These are phyloP conservation scores for Aspergillus vadensis DNA, from an alignment of 2,329 filamentous ascomycete genomes.

Conservation along the genomic window DNA sequence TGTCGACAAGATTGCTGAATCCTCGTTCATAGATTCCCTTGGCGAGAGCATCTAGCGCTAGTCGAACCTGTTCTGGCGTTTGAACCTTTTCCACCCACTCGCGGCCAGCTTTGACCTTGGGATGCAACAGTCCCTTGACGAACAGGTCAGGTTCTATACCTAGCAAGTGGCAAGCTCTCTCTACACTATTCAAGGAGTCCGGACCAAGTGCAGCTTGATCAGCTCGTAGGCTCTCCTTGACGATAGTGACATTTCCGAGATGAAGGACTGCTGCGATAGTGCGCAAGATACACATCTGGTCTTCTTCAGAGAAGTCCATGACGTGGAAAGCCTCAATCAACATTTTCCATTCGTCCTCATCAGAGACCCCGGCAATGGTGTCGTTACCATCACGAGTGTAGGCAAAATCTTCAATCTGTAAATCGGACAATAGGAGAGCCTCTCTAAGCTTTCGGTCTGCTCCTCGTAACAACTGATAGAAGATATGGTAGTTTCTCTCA, in stretches of 20 bases:
- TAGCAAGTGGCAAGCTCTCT: conserved; percentile 78
- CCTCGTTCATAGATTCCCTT: conserved; percentile 98
- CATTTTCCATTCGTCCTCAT: conserved; percentile 84
- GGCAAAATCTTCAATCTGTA: conserved; percentile 81
- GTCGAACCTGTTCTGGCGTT: conserved; percentile 91
- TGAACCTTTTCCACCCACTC: conserved; percentile 99
- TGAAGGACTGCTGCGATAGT: conserved; percentile 92
- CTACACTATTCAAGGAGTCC: conserved; percentile 73
- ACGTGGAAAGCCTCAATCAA: conserved; percentile 90
- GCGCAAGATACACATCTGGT: conserved; percentile 78
- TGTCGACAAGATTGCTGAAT: conserved; percentile 86
- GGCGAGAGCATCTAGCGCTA: conserved; percentile 84
- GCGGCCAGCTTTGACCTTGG: conserved; percentile 88
- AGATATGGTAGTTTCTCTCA: conserved; percentile 95
- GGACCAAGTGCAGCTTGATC: conserved; percentile 84
- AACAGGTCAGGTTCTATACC: conserved; percentile 85
- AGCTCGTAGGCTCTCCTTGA: conserved; percentile 85
- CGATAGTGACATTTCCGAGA: conserved; percentile 84
- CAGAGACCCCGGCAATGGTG: conserved; percentile 85
- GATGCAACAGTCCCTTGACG: conserved; percentile 83
- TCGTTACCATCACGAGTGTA: conserved; percentile 93
- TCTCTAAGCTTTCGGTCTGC: conserved; percentile 72
- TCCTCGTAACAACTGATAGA: conserved; percentile 91
- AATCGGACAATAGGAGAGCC: conserved; percentile 72
- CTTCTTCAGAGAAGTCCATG: conserved; percentile 87